phyloP scores from a whole-genome alignment of 1,139 yeast genomes.

The Yamadazyma sp. region DNA sequence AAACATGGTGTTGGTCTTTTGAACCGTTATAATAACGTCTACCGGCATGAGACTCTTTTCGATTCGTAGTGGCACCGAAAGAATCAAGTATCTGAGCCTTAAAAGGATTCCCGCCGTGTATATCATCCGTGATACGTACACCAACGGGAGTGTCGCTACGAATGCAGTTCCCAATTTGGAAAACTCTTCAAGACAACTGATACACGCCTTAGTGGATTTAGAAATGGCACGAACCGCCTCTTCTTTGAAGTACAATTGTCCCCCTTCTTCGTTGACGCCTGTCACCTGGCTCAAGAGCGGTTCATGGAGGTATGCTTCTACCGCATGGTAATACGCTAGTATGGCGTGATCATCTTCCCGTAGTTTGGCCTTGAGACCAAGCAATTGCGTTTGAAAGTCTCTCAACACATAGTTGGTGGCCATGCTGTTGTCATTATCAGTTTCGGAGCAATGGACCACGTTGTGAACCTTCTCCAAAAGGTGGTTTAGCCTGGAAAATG shows the following conservation, averaged over 20 bases:
- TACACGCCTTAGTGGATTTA: slow-evolving; percentile 57
- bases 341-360: slow-evolving; percentile 38
- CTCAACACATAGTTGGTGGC: slow-evolving; percentile 33
- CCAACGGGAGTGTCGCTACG: slow-evolving; percentile 59
- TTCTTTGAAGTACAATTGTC: slow-evolving; percentile 19
- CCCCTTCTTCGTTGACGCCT: slow-evolving; percentile 18
- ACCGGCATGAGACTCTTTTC: slow-evolving; percentile 51
- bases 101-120: slow-evolving; percentile 68
- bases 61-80: slow-evolving; percentile 54
- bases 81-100: slow-evolving; percentile 54
- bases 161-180: slow-evolving; percentile 39
- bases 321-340: slow-evolving; percentile 57
- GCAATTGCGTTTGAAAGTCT: slow-evolving; percentile 45
- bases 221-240: slow-evolving; percentile 40
- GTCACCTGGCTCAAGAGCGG: slow-evolving; percentile 42
- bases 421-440: slow-evolving; percentile 21
- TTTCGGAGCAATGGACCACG: slow-evolving; percentile 42
- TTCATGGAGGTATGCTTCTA: slow-evolving; percentile 75
- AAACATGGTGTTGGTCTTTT: slow-evolving; percentile 40
- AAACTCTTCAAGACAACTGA: slow-evolving; percentile 52
- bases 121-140: slow-evolving; percentile 62
- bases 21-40: slow-evolving; percentile 45
- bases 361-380: slow-evolving; percentile 35
- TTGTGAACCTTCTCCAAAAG: slow-evolving; percentile 64
- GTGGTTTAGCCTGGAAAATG: slow-evolving; percentile 59